Conservation (phyloP, 2,329 filamentous ascomycete genomes). For the Beauveria varroae region DNA sequence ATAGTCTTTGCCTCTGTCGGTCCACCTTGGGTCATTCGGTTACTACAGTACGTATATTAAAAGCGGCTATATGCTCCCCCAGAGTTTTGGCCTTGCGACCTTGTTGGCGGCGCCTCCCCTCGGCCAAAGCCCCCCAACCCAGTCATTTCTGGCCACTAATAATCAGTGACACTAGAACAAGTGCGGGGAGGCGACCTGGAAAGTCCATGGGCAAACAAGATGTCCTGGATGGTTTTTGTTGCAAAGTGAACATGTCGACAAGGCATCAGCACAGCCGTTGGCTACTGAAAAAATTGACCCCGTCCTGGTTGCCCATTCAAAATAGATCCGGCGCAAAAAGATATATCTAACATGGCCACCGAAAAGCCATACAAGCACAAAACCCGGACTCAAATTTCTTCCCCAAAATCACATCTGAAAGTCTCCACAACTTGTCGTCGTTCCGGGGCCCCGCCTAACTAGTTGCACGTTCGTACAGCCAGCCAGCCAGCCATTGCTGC, state of each 20-base stretch:
- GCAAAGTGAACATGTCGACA: too few species aligned
- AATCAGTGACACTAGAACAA: neutral
- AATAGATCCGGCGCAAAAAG: too few species aligned
- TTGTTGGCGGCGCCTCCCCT: neutral
- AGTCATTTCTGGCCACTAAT: neutral
- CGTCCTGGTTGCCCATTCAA: too few species aligned
- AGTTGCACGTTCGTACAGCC: neutral
- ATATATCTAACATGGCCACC: too few species aligned
- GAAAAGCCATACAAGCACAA: neutral
- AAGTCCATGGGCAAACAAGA: neutral
- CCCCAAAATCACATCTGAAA: conserved; percentile 2
- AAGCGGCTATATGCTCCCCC: conserved; percentile 6
- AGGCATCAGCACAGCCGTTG: too few species aligned
- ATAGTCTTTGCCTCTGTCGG: neutral
- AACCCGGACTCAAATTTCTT: neutral
- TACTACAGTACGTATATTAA: too few species aligned
- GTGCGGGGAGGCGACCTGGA: neutral
- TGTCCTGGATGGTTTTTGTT: too few species aligned
- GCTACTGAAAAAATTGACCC: too few species aligned
- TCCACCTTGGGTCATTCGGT: neutral
- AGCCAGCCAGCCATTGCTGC: neutral
- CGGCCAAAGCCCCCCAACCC: conserved; percentile 4
- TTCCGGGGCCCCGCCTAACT: conserved; percentile 5
- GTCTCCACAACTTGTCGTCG: conserved; percentile 2
- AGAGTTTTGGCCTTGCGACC: neutral